Evolutionary conservation across 106 monocot species (phyloP), one percentile per base, ranked within the genome.

Genomic region (Triglochin maritima): DNA sequence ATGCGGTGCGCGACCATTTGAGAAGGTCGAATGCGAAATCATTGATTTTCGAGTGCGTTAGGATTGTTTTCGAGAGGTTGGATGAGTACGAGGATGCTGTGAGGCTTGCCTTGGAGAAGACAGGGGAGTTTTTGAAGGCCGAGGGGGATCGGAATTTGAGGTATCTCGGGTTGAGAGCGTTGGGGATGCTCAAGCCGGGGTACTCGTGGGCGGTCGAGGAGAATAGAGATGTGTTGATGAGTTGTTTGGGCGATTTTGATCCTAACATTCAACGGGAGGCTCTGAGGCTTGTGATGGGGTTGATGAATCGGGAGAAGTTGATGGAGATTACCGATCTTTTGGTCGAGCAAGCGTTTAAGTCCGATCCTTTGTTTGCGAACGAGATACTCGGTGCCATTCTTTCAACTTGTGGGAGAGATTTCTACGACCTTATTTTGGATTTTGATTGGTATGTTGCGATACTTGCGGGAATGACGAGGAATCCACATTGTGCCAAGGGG

Each of bases 371-470:
- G 55, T 96, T 96, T 70, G 70, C 76, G 5, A 90, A 91, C 50
- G 96, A 86, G 68, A 86, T 91, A 55, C 76, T 96, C 4, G 80
- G 67, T 2, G 69, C 85, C 6, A 73, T 96, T 17, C 81, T 96
- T 4, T 47, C 64, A 5, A 66, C 83, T 7, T 87, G 90, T 60
- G 65, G 83, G 14, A 73, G 80, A 64, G 81, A 96, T 56, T 73
- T 80, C 6, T 96, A 96, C 49, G 88, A 87, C 65, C 62, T 91
- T 41, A 72, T 96, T 9, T 45, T 74, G 46, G 96, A 96, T 81
- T 90, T 96, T 15, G 96, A 96, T 68, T 96, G 96, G 96, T 91
- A 90, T 72, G 83, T 91, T 5, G 78, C 72, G 4, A 70, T 96
- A 4, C 90, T 96, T 7, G 86, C 83, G 12, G 86, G 83, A 3